Evolutionary conservation across 2,329 filamentous ascomycete genomes (phyloP), one percentile per base, ranked within the genome.

Genomic region (Cercospora sojina): DNA sequence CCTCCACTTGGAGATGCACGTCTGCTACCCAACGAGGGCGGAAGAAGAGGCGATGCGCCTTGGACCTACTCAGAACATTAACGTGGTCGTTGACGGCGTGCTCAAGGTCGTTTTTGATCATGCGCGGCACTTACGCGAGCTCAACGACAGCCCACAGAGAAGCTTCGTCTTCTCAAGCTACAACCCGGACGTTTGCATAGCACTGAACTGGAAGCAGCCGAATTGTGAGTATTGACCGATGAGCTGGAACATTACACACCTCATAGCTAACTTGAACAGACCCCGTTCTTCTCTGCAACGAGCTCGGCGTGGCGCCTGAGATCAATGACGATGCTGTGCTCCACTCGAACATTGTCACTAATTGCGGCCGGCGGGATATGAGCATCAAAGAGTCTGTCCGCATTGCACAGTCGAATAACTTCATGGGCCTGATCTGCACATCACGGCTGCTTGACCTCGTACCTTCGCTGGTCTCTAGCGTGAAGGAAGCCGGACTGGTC

Each of bases 121-220:
- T 78, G 93, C 93, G 1, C 87, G 94, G 53, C 73, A 86, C 74
- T 69, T 92, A 78, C 84, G 89, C 66, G 84, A 88, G 67, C 81
- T 82, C 69, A 88, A 87, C 1, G 88, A 91, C 8, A 88, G 92
- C 63, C 87, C 89, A 16, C 89, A 95, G 72, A 86, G 93, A 47
- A 96, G 92, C 12, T 90, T 99, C 61, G 92, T 97, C 10, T 97
- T 99, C 78, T 96, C 92, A 74, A 96, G 92, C 23, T 97, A 94
- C 79, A 97, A 96, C 76, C 85, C 91, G 12, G 90, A 90, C 70
- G 87, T 98, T 20, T 99, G 95, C 80, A 96, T 92, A 16, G 93
- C 94, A 5, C 81, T 99, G 73, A 99, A 99, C 80, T 99, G 95
- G 95, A 99, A 99, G 79, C 95, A 99, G 79, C 95, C 95, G 2